A percentile compares a stretch with the other conserved stretches of the same genome.
Evolutionary conservation across 306 rosid species (phyloP).

Genomic region (Datisca glomerata): DNA sequence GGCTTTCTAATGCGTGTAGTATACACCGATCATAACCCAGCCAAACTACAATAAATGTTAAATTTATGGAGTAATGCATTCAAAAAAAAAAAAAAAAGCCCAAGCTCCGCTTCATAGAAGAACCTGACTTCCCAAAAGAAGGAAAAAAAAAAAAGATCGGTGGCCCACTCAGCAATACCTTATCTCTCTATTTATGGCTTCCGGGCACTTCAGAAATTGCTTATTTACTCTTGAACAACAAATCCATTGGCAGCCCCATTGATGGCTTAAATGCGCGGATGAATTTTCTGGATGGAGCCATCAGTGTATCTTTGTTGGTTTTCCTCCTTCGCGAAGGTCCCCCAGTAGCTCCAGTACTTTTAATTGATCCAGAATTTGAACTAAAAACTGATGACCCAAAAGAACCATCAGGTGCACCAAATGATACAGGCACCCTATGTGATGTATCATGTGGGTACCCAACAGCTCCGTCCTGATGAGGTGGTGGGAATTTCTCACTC

Average conservation of each 20-base stretch:
- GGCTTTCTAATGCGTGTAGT: slow-evolving; percentile 5
- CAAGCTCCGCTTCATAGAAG: no score
- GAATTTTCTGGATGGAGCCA: slow-evolving; percentile 53
- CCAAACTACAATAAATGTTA: slow-evolving; percentile 1
- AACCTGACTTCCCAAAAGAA: no score
- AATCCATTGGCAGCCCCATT: slow-evolving; percentile 42
- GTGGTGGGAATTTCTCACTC: slow-evolving; percentile 98
- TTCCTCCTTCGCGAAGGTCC: slow-evolving; percentile 35
- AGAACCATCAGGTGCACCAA: slow-evolving; percentile 49
- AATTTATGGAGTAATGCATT: neutral
- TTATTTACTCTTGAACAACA: slow-evolving; percentile 43
- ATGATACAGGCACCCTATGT: slow-evolving; percentile 50
- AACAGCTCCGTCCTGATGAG: slow-evolving; percentile 85
- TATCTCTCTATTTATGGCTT: neutral
- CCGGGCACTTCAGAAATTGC: slow-evolving; percentile 2
- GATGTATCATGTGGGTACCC: slow-evolving; percentile 55
- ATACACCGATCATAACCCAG: slow-evolving; percentile 1
- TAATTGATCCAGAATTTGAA: slow-evolving; percentile 36
- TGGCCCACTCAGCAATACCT: no score
- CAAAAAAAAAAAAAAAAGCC: no score
- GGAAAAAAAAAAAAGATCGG: no score
- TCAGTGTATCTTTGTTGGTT: slow-evolving; percentile 29
- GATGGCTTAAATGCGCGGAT: slow-evolving; percentile 62
- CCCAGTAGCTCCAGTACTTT: slow-evolving; percentile 29
- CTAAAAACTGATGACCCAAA: slow-evolving; percentile 40